phyloP scores from a whole-genome alignment of 441 rosid genomes.

The Syzygium malaccense region DNA sequence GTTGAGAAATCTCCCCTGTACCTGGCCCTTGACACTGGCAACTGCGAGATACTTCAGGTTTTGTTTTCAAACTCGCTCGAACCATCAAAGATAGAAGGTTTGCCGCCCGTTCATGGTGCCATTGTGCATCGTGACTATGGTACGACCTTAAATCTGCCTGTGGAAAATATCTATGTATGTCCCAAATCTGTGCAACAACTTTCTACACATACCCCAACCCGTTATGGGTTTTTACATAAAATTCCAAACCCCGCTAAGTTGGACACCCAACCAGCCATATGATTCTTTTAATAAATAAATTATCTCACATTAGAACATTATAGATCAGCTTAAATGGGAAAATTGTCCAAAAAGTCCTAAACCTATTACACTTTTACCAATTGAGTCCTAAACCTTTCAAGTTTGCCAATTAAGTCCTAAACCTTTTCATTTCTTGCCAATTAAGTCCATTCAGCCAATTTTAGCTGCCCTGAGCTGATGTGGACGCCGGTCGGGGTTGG shows the following conservation, averaged over 20 bases:
- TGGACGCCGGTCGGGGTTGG: too few species aligned
- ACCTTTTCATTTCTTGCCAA: too few species aligned
- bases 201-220: rapidly evolving
- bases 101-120: neutral
- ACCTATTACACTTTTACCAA: too few species aligned
- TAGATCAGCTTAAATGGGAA: too few species aligned
- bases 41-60: rapidly evolving
- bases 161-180: neutral
- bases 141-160: neutral
- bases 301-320: neutral
- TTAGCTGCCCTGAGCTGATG: too few species aligned
- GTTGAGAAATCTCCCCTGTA: neutral
- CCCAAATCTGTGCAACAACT: neutral
- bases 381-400: too few species aligned
- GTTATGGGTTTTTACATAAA: neutral
- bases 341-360: too few species aligned
- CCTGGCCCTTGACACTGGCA: rapidly evolving
- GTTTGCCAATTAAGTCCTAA: too few species aligned
- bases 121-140: rapidly evolving
- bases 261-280: neutral
- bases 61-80: rapidly evolving
- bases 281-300: too few species aligned
- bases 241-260: neutral
- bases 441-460: too few species aligned
- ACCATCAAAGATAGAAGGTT: neutral